A percentile compares a stretch with the other conserved stretches of the same genome.
Conservation (phyloP, 2,329 filamentous ascomycete species). For the Fusarium subglutinans region DNA sequence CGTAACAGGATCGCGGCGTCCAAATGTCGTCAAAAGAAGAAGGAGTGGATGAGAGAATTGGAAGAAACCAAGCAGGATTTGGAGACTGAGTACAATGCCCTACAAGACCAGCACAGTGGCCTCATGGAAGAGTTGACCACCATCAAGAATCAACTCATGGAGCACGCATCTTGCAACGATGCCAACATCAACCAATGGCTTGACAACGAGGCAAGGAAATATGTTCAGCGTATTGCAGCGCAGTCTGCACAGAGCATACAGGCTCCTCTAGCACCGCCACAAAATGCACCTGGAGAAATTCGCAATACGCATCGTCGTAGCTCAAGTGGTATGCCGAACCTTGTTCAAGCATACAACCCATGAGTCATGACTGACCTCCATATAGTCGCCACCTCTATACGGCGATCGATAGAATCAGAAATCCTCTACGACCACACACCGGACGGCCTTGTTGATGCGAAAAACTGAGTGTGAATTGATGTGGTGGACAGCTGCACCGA, state of each 20-base stretch:
- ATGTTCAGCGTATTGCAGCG: constrained; percentile 49
- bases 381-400: not conserved
- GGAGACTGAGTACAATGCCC: constrained; percentile 54
- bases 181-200: constrained; percentile 64
- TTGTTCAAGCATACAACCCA: not conserved
- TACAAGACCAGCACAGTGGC: constrained; percentile 55
- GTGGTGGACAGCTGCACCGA: not conserved
- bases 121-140: constrained; percentile 56
- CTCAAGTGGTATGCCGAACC: constrained; percentile 3
- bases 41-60: constrained; percentile 61
- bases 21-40: constrained; percentile 77
- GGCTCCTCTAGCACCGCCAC: not conserved
- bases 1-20: constrained; percentile 77
- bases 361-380: not conserved
- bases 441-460: constrained; percentile 44
- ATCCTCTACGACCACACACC: constrained; percentile 52
- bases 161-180: constrained; percentile 62
- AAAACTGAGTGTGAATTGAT: not conserved
- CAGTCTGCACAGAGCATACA: not conserved
- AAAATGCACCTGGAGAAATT: not conserved
- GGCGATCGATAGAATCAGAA: constrained; percentile 16
- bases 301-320: constrained; percentile 2
- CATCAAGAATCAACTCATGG: constrained; percentile 62
- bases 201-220: constrained; percentile 60
- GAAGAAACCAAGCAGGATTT: constrained; percentile 57